phyloP scores from a whole-genome alignment of 257 asterid genomes.

The Nicotiana knightiana region DNA sequence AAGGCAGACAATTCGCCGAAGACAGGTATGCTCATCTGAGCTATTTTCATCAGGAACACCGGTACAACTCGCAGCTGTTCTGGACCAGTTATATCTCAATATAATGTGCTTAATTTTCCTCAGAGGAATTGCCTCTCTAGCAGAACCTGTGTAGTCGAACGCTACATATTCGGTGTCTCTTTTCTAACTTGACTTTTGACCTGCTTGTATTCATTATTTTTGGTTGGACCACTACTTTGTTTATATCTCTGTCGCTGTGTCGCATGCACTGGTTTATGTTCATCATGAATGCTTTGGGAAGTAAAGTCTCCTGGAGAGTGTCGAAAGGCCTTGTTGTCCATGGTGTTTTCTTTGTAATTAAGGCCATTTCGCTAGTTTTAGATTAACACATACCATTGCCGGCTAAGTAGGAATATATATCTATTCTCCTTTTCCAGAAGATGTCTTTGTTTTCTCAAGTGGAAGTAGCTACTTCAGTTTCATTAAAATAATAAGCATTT shows the following conservation, averaged over 20 bases:
- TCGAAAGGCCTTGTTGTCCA: background rate
- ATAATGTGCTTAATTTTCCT: background rate
- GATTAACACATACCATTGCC: background rate
- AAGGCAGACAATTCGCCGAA: slow-evolving; percentile 67
- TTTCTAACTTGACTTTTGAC: background rate
- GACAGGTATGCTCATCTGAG: slow-evolving; percentile 46
- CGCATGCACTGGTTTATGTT: background rate
- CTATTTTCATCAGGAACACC: background rate
- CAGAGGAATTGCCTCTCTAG: background rate
- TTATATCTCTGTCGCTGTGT: background rate
- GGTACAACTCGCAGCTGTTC: background rate
- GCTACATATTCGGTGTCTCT: background rate
- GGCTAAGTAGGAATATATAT: background rate
- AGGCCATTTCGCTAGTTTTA: background rate
- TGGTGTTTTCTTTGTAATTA: background rate
- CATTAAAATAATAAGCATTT: background rate
- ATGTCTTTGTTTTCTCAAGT: background rate
- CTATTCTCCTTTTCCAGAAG: background rate
- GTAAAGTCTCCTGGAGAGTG: background rate
- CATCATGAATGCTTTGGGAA: too few relatives aligned
- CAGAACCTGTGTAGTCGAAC: background rate
- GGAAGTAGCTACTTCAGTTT: background rate
- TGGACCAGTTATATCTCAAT: background rate
- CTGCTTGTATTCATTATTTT: background rate
- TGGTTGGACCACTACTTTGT: background rate